A percentile compares a stretch with the other conserved stretches of the same genome.
Evolutionary conservation across 2,329 filamentous ascomycete genomes (phyloP).

Genomic region (Orbilia oligospora): DNA sequence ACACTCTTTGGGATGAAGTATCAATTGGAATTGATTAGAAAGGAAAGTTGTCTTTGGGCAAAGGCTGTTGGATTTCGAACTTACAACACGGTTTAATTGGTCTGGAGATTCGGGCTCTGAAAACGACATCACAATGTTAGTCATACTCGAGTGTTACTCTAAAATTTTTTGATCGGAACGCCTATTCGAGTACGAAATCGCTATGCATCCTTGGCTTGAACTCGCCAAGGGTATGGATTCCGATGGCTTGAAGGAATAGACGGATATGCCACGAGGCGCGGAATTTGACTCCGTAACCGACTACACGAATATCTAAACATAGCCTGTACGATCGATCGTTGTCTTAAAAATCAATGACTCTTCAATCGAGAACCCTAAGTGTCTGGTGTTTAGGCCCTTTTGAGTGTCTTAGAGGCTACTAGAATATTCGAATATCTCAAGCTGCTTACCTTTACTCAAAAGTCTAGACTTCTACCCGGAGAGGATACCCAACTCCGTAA

Average conservation of each 20-base stretch:
- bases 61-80: constrained; percentile 18
- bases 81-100: constrained; percentile 7
- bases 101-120: neutral
- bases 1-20: no score
- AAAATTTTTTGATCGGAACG: neutral
- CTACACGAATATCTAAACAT: neutral
- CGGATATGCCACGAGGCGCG: constrained; percentile 9
- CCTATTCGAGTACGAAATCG: neutral
- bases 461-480: constrained; percentile 5
- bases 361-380: neutral
- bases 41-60: no score
- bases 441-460: neutral
- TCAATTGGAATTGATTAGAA: neutral
- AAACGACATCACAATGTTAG: neutral
- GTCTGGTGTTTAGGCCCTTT: no score
- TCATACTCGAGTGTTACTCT: neutral
- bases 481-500: constrained; percentile 12
- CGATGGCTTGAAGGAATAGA: constrained; percentile 9
- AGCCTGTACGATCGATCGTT: neutral
- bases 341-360: neutral
- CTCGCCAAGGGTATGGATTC: constrained; percentile 8
- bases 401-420: neutral
- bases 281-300: neutral
- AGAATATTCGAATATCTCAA: neutral
- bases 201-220: neutral